Percentiles rank a stretch among this genome's conserved stretches.
Conservation (phyloP, 2,329 filamentous ascomycete species). For the Pseudogymnoascus sp. region DNA sequence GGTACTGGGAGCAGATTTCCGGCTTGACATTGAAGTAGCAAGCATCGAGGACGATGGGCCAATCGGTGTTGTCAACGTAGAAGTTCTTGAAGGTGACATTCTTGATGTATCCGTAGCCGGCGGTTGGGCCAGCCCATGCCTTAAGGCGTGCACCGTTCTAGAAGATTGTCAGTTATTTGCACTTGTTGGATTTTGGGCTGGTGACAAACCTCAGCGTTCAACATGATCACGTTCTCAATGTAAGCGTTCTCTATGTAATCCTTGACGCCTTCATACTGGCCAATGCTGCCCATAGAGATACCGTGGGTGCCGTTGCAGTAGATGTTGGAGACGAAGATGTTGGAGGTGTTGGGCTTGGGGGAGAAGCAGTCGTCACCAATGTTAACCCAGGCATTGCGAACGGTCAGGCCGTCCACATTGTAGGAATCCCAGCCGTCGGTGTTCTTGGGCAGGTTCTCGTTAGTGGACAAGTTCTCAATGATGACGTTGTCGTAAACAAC, state of each 20-base stretch:
- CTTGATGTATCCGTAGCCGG: slow-evolving; percentile 54
- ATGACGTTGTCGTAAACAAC: slow-evolving; percentile 48
- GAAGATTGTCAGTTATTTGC: slow-evolving; percentile 26
- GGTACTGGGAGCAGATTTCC: slow-evolving; percentile 46
- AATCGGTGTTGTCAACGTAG: slow-evolving; percentile 52
- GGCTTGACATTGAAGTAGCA: slow-evolving; percentile 55
- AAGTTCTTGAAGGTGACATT: slow-evolving; percentile 60
- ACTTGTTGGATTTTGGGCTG: too few relatives aligned
- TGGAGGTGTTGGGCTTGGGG: slow-evolving; percentile 53
- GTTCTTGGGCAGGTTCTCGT: slow-evolving; percentile 48
- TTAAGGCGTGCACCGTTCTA: slow-evolving; percentile 54
- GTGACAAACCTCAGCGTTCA: slow-evolving; percentile 39
- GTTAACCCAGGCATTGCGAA: slow-evolving; percentile 46
- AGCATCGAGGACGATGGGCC: slow-evolving; percentile 52
- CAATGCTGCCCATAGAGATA: slow-evolving; percentile 52
- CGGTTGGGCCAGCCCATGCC: slow-evolving; percentile 51
- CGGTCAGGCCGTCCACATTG: slow-evolving; percentile 48
- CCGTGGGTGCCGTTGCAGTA: slow-evolving; percentile 56
- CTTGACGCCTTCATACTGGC: slow-evolving; percentile 49
- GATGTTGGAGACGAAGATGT: slow-evolving; percentile 53
- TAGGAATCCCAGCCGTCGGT: slow-evolving; percentile 58
- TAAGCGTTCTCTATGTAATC: slow-evolving; percentile 52
- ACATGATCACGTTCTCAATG: slow-evolving; percentile 53
- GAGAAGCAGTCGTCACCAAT: slow-evolving; percentile 58
- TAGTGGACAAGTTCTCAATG: slow-evolving; percentile 49